Conservation (phyloP, 176 grass and related monocot species). For the Olyra latifolia region DNA sequence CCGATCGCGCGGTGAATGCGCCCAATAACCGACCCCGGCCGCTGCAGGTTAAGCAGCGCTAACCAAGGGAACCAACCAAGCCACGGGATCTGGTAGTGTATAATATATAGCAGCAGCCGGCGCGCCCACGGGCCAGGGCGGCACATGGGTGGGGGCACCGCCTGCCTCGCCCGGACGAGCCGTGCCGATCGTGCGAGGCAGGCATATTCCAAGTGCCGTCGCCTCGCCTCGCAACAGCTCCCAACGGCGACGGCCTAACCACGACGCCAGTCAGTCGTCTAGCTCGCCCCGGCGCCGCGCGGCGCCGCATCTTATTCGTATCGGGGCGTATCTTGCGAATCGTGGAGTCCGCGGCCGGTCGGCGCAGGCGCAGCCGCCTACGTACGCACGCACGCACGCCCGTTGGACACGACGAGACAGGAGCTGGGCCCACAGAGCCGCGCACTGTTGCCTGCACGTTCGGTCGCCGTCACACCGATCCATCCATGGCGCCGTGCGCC, state of each 20-base stretch:
- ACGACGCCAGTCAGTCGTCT: too few species aligned
- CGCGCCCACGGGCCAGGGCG: too few species aligned
- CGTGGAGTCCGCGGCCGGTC: background rate
- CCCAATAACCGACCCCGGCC: too few species aligned
- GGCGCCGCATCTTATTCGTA: background rate
- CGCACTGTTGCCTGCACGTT: background rate
- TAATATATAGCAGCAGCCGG: too few species aligned
- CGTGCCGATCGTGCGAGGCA: background rate
- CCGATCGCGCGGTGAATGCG: too few species aligned
- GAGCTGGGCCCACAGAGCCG: background rate
- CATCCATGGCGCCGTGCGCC: background rate
- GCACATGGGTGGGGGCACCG: conserved; percentile 22
- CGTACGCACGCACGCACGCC: background rate
- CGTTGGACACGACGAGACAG: background rate
- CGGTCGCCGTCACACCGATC: background rate
- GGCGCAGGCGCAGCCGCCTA: background rate
- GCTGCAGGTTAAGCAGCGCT: too few species aligned
- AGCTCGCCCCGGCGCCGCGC: background rate
- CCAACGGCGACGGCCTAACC: background rate
- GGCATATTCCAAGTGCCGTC: background rate
- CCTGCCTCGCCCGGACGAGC: background rate
- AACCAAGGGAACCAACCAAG: too few species aligned
- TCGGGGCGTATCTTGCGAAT: background rate
- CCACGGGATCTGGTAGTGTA: too few species aligned
- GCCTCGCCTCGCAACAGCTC: background rate